phyloP scores from a whole-genome alignment of 2,329 filamentous ascomycete genomes.

The Alternaria alternata region DNA sequence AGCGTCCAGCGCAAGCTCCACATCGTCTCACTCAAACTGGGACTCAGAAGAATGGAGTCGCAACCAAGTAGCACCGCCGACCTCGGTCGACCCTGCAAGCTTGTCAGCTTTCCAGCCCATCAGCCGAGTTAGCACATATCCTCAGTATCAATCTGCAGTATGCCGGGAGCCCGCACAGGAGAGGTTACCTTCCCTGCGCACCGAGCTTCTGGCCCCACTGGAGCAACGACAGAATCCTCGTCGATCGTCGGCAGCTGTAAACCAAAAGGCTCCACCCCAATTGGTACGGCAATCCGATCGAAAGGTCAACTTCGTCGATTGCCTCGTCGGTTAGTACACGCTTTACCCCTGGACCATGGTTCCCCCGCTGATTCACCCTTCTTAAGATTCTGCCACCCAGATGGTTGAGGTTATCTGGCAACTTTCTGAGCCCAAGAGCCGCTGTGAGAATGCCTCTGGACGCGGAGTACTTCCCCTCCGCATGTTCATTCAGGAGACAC shows the following conservation, averaged over 20 bases:
- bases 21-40: conserved; percentile 67
- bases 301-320: conserved; percentile 95
- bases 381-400: conserved; percentile 90
- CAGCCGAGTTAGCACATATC: conserved; percentile 47
- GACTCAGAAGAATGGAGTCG: conserved; percentile 49
- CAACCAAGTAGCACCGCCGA: conserved; percentile 30
- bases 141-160: conserved; percentile 51
- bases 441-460: conserved; percentile 69
- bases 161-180: conserved; percentile 43
- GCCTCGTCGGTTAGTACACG: conserved; percentile 86
- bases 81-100: conserved; percentile 32
- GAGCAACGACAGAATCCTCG: conserved; percentile 71
- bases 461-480: conserved; percentile 87
- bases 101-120: conserved; percentile 43
- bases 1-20: conserved; percentile 71
- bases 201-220: conserved; percentile 60
- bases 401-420: conserved; percentile 99
- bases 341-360: conserved; percentile 45
- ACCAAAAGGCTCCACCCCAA: conserved; percentile 72
- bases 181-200: conserved; percentile 45
- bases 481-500: conserved; percentile 96
- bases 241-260: conserved; percentile 63
- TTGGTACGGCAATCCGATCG: conserved; percentile 88
- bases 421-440: conserved; percentile 80
- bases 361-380: conserved; percentile 36